These are phyloP conservation scores for Cladobotryum protrusum DNA, from an alignment of 2,329 filamentous ascomycete genomes.

Conservation along the genomic window DNA sequence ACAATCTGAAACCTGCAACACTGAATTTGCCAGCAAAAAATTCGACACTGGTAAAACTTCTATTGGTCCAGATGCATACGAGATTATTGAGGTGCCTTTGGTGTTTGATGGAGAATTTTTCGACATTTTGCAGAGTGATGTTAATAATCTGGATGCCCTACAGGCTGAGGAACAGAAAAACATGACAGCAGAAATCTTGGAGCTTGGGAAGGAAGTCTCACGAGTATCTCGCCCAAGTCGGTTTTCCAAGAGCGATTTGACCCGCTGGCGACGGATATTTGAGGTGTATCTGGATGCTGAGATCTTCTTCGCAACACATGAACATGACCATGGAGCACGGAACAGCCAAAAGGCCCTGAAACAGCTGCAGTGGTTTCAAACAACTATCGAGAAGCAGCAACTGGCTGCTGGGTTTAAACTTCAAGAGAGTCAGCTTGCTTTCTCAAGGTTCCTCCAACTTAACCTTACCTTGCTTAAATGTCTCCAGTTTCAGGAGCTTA, in stretches of 20 bases:
- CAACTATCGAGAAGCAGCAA: conserved; percentile 55
- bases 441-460: conserved; percentile 63
- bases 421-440: conserved; percentile 56
- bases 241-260: conserved; percentile 60
- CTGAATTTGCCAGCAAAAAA: background rate
- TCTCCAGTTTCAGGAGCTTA: conserved; percentile 79
- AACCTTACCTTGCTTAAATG: conserved; percentile 73
- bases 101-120: conserved; percentile 78
- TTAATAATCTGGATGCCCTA: conserved; percentile 61
- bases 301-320: conserved; percentile 75
- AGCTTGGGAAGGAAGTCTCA: conserved; percentile 59
- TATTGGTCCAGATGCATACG: conserved; percentile 12
- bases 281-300: conserved; percentile 73
- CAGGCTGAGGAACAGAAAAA: conserved; percentile 59
- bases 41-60: too few species aligned
- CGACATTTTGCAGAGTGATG: conserved; percentile 63
- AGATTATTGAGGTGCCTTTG: conserved; percentile 64
- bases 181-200: conserved; percentile 56
- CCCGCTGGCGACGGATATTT: conserved; percentile 74
- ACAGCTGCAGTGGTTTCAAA: conserved; percentile 66
- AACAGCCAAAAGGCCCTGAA: conserved; percentile 59
- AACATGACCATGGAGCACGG: conserved; percentile 62
- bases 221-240: conserved; percentile 57
- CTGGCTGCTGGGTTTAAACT: conserved; percentile 59
- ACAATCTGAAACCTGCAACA: background rate